phyloP scores from a whole-genome alignment of 805 yeast genomes.

The Candida odintsovae region DNA sequence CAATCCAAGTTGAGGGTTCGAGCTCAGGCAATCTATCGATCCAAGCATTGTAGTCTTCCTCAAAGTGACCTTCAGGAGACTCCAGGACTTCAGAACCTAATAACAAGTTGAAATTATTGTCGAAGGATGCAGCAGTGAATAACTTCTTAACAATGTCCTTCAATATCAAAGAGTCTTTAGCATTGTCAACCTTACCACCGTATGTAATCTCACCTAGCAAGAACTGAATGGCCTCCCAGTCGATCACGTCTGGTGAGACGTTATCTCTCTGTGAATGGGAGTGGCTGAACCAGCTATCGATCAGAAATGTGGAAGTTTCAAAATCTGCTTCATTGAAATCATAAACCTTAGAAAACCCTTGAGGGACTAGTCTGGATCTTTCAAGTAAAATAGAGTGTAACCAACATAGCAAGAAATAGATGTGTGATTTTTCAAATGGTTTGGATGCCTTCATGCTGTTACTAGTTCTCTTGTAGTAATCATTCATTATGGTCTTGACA shows the following conservation, averaged over 20 bases:
- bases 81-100: constrained; percentile 12
- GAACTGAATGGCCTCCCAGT: constrained; percentile 48
- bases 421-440: constrained; percentile 40
- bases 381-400: constrained; percentile 60
- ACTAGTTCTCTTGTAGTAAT: constrained; percentile 16
- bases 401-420: constrained; percentile 61
- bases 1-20: constrained; percentile 50
- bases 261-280: constrained; percentile 24
- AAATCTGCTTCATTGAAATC: constrained; percentile 77
- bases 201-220: constrained; percentile 52
- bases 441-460: constrained; percentile 9
- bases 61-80: constrained; percentile 43
- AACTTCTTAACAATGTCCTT: constrained; percentile 28
- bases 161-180: constrained; percentile 35
- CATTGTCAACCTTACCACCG: constrained; percentile 53
- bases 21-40: constrained; percentile 44
- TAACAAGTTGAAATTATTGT: constrained; percentile 36
- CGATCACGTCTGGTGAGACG: constrained; percentile 40
- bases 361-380: constrained; percentile 51
- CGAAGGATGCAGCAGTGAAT: constrained; percentile 37
- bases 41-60: constrained; percentile 41
- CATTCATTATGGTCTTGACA: constrained; percentile 38
- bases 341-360: constrained; percentile 55
- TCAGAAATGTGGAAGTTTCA: constrained; percentile 38
- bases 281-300: constrained; percentile 36